Base-by-base conservation (phyloP, 2,329 filamentous ascomycete genomes). In the Ascochyta pisi region DNA sequence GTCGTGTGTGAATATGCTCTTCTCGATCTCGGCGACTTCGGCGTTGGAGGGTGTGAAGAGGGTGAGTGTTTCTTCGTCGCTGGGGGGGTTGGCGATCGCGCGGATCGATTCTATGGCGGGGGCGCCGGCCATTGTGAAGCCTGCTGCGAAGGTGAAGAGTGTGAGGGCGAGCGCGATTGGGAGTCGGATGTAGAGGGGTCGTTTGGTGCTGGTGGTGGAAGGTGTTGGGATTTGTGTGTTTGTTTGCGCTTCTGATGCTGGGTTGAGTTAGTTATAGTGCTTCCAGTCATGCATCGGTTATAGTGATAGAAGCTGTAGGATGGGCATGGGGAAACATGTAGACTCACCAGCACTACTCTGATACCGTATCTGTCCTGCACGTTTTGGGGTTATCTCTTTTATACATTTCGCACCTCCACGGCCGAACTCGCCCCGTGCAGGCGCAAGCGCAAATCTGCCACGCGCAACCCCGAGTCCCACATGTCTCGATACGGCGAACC, bases 1-100 rank as follows among this genome's bases (percentile, higher is more conserved):
- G 1, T 91, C 89, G 78, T 95, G 92, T 41, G 81, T 84, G 69
- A 87, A 84, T 74, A 98, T 91, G 69, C 85, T 84, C 8, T 86
- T 81, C 63, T 97, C 89, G 66, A 96, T 85, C 60, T 84, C 82
- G 22, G 74, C 60, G 73, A 77, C 44, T 78, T 76, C 38, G 72
- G 65, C 10, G 83, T 83, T 71, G 86, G 84, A 29, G 76, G 73
- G 13, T 85, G 76, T 76, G 79, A 86, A 96, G 62, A 89, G 80
- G 4, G 76, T 73, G 58, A 95, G 83, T 22, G 89, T 90, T 65
- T 96, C 90, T 67, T 85, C 86, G 77, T 96, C 90, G 27, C 84
- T 84, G 62, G 84, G 83, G 3, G 85, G 84, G 56, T 80, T 77
- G 56, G 84, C 62, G 60, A 86, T 75, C 48, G 77, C 79, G 43